These are phyloP conservation scores for Phanerochaete carnosa DNA, from an alignment of 768 basidiomycete genomes.

Conservation along the genomic window DNA sequence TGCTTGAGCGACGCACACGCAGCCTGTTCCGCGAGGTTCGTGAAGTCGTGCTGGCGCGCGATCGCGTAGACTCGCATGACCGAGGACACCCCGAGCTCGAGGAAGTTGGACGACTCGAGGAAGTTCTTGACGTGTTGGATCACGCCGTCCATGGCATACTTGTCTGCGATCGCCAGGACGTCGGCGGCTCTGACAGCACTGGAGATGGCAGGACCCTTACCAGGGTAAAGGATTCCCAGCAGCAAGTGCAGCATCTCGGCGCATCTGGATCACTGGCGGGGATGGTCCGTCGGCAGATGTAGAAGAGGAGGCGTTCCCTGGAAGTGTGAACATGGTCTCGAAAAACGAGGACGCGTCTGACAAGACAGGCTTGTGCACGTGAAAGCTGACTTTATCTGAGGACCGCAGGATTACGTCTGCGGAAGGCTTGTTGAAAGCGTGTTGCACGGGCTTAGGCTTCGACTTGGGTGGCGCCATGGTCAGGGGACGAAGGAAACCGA, in stretches of 20 bases:
- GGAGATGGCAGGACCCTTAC: neutral
- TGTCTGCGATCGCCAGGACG: neutral
- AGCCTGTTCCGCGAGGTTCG: neutral
- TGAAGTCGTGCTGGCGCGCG: neutral
- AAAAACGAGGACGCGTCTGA: conserved; percentile 61
- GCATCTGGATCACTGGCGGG: neutral
- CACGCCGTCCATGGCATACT: conserved; percentile 5
- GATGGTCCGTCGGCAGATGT: neutral
- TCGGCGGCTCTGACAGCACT: neutral
- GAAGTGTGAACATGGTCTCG: conserved; percentile 50
- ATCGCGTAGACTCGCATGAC: neutral
- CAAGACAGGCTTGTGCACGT: conserved; percentile 50
- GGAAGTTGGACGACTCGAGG: too few species aligned
- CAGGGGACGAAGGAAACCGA: too few species aligned
- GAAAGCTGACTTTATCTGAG: conserved; percentile 47
- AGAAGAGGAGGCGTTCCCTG: conserved; percentile 28
- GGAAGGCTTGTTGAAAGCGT: conserved; percentile 15
- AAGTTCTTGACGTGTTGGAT: neutral
- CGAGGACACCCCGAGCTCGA: neutral
- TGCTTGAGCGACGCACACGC: neutral
- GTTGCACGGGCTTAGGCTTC: neutral
- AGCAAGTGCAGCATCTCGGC: neutral
- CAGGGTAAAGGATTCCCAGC: neutral
- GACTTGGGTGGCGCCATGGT: neutral
- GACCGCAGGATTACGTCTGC: conserved; percentile 52